Evolutionary conservation across 176 grass and related monocot species (phyloP).

Genomic region (Secale cereale): DNA sequence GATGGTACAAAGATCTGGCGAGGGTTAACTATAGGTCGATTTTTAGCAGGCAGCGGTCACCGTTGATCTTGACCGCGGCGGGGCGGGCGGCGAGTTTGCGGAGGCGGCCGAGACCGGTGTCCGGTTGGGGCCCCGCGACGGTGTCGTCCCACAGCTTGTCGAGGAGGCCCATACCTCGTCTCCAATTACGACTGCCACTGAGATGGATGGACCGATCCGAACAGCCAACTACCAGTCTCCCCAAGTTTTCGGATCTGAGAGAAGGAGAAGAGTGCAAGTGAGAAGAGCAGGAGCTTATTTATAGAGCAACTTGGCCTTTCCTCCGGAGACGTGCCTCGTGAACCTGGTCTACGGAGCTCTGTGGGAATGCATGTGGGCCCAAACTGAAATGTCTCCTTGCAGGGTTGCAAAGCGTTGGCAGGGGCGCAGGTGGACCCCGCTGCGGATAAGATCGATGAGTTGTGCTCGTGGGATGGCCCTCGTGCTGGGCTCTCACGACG

Average conservation of each 20-base stretch:
- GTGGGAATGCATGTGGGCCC: neutral
- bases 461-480: conserved; percentile 38
- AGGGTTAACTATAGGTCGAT: neutral
- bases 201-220: neutral
- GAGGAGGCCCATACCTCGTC: conserved; percentile 64
- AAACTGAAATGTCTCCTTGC: neutral
- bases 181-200: conserved; percentile 19
- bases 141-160: conserved; percentile 98
- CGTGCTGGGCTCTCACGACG: neutral
- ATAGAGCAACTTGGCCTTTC: conserved; percentile 12
- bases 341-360: neutral
- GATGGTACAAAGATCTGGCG: neutral
- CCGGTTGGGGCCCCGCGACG: conserved; percentile 80
- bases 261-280: neutral
- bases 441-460: conserved; percentile 46
- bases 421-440: conserved; percentile 3
- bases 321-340: neutral
- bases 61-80: conserved; percentile 56
- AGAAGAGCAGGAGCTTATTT: conserved; percentile 27
- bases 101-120: conserved; percentile 82
- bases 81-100: conserved; percentile 62
- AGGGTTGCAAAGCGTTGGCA: neutral
- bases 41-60: conserved; percentile 15
- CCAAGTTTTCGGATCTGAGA: conserved; percentile 22
- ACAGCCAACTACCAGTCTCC: neutral